These are phyloP conservation scores for Anisodus tanguticus DNA, from an alignment of 257 asterid genomes.

Conservation along the genomic window DNA sequence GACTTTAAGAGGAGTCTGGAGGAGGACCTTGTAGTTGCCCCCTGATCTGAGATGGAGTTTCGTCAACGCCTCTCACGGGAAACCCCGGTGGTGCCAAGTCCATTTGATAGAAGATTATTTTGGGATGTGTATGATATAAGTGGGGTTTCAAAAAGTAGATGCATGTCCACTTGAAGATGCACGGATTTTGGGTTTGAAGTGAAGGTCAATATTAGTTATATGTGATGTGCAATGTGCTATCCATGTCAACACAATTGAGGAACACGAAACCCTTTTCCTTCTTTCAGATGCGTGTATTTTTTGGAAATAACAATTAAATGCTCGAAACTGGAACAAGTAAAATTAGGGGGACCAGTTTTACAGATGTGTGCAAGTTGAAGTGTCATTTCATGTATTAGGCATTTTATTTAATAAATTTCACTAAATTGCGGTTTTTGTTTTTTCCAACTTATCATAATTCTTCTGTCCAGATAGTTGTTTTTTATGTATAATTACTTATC, in stretches of 20 bases:
- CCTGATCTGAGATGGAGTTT: not conserved
- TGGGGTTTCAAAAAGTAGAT: not conserved
- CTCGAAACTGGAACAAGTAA: constrained; percentile 1
- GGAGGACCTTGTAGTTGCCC: not conserved
- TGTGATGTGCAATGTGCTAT: not conserved
- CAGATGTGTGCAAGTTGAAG: constrained; percentile 24
- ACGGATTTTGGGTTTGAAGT: not conserved
- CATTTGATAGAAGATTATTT: not conserved
- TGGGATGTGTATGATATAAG: not conserved
- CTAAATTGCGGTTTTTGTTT: not conserved
- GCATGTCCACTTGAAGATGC: constrained; percentile 1
- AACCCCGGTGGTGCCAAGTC: not conserved
- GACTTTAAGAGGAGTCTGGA: not conserved
- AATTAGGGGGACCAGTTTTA: not conserved
- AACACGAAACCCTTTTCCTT: not conserved
- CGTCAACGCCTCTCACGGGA: not conserved
- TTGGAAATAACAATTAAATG: not conserved
- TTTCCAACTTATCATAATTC: not conserved
- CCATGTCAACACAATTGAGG: not conserved
- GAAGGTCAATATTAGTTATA: not conserved
- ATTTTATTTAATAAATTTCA: not conserved
- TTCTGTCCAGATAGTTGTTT: not conserved
- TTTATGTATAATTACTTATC: not conserved
- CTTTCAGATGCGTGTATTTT: not conserved
- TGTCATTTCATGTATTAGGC: constrained; percentile 11